Evolutionary conservation across 1,139 yeast genomes (phyloP), one percentile per base, ranked within the genome.

Genomic region (Suhomyces choctaworum): DNA sequence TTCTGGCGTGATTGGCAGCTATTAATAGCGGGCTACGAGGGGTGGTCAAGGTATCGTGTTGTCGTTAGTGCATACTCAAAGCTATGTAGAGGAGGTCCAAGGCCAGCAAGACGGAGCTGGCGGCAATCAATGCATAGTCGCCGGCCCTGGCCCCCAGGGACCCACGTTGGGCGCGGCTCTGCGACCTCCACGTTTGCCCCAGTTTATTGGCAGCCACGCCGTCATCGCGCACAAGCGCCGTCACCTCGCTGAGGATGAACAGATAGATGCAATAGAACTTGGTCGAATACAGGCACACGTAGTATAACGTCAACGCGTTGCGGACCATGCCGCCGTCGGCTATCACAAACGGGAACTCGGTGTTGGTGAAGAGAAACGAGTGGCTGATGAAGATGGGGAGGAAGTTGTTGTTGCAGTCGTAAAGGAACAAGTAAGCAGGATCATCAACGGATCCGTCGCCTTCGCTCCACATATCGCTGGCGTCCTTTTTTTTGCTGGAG

Each of bases 301-400:
- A 45, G 41, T 52, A 57, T 6, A 36, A 17, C 23, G 43, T 25
- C 4, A 37, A 22, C 7, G 36, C 15, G 12, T 20, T 7, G 5
- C 25, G 16, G 4, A 16, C 13, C 4, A 22, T 14, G 22, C 17
- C 17, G 11, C 21, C 24, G 7, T 3, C 7, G 16, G 17, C 12
- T 19, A 21, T n/a, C 27, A 42, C 30, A 25, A 48, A 36, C 3
- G 50, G 52, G 40, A 53, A 51, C 22, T 41, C 39, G 29, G 46
- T 38, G 30, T 51, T 53, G 7, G 57, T 44, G 22, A 46, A 46
- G 4, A 51, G 41, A 36, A 58, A 60, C 9, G 64, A 58, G 34
- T 55, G 58, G 27, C 62, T 52, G 28, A 61, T 52, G 37, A 59
- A 44, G 9, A 60, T 51, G 6, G 65, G 63, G 26, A 60, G 45